Base-by-base conservation (phyloP, 2,329 filamentous ascomycete species). In the Claviceps lovelessii region DNA sequence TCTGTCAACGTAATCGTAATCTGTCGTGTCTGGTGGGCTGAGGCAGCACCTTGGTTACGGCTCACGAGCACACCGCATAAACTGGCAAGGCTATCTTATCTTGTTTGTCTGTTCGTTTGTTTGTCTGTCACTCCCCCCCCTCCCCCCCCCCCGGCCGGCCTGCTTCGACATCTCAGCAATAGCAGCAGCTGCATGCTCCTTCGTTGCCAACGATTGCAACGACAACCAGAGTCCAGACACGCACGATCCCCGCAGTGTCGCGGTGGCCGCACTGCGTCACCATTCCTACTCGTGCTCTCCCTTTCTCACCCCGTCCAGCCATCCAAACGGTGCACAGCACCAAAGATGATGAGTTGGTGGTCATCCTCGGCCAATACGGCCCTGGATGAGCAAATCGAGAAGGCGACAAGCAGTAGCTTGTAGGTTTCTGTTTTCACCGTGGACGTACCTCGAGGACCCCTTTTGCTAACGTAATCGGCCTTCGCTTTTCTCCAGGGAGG, bases 301-400 rank as follows among this genome's bases (percentile, higher is more conserved):
- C n/a, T 23, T 31, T 13, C 10, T 23, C 23, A 45, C 31, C 3
- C 15, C 19, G 8, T 5, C 19, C 19, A n/a, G 44, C 35, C 13
- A 39, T n/a, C 6, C 17, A n/a, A 48, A 28, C 33, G 19, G 48
- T 10, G 33, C 23, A 28, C 23, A 23, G n/a, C 42, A 49, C 51
- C 65, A 65, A 60, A 60, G 52, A 86, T 79, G 78, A 96, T 96
- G 90, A 85, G 89, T 68, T 90, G 90, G 78, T 98, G 91, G 91
- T 97, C 95, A 69, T 88, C 86, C 62, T 91, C 89, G 68, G 81
- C 84, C 72, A 89, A 88, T 71, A 88, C 85, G 67, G 89, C 90
- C 73, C 79, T 98, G 72, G 93, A 98, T 72, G 90, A 95, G 73
- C 93, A 97, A 78, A 86, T 98, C 65, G 91, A 96, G 70, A 88